phyloP scores from a whole-genome alignment of 352 stramenopile species.

The Phytophthora quininea region DNA sequence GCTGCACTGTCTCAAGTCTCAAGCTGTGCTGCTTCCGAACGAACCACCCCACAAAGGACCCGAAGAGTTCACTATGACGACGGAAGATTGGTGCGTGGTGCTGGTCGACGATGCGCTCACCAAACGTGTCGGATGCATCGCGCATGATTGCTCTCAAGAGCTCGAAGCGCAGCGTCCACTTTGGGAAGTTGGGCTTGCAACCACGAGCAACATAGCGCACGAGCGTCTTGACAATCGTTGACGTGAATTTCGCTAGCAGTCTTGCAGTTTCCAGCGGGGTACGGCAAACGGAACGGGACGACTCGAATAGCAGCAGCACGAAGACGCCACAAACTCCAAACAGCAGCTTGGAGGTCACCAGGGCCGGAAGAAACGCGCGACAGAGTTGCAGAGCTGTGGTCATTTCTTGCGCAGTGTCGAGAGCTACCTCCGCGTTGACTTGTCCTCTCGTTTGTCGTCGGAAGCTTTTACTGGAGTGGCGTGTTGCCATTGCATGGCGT shows the following conservation, averaged over 20 bases:
- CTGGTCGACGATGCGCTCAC: conserved; percentile 16
- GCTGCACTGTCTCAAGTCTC: conserved; percentile 23
- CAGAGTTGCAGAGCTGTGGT: too few relatives aligned
- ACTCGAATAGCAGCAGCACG: not conserved
- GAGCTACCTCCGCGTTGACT: not conserved
- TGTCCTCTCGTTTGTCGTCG: not conserved
- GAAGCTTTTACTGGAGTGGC: not conserved
- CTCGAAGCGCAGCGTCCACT: conserved; percentile 48
- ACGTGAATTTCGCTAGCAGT: not conserved
- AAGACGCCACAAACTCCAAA: not conserved
- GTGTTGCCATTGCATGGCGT: not conserved
- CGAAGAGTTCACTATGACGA: conserved; percentile 23
- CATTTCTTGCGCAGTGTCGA: not conserved
- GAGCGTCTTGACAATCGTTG: not conserved
- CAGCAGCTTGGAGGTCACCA: not conserved
- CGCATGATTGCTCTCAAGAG: conserved; percentile 28
- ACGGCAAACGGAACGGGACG: not conserved
- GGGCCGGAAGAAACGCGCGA: too few relatives aligned
- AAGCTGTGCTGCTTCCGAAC: conserved; percentile 20
- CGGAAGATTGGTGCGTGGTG: conserved; percentile 31
- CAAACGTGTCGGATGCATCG: conserved; percentile 18
- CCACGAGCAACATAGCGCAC: conserved; percentile 19
- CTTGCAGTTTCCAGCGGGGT: not conserved
- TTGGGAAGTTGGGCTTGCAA: conserved; percentile 30
- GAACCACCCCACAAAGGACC: conserved; percentile 28